phyloP scores from a whole-genome alignment of 2,329 filamentous ascomycete species.

The Calonectria crousiana region DNA sequence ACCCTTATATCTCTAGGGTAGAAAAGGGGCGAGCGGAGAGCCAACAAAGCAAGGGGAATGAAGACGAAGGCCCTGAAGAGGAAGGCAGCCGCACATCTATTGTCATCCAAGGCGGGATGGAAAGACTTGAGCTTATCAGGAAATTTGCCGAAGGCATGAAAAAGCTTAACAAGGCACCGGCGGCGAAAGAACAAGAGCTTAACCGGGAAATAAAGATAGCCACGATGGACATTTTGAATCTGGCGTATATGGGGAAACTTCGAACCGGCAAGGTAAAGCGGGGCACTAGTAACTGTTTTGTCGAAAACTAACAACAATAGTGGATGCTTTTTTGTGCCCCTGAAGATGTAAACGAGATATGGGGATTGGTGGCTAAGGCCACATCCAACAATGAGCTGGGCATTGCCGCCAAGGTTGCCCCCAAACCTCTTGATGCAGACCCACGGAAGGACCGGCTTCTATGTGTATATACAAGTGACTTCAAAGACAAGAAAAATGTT shows the following conservation, averaged over 20 bases:
- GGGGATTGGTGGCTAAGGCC: conserved; percentile 75
- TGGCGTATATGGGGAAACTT: conserved; percentile 71
- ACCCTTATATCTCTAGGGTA: conserved; percentile 65
- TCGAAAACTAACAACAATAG: conserved; percentile 55
- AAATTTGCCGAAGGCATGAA: conserved; percentile 63
- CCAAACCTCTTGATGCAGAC: conserved; percentile 59
- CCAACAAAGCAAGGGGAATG: conserved; percentile 57
- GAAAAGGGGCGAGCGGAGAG: conserved; percentile 49
- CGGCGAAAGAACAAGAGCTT: conserved; percentile 59
- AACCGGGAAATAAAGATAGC: conserved; percentile 63
- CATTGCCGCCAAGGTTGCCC: conserved; percentile 77
- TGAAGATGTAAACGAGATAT: conserved; percentile 69
- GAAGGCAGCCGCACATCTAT: conserved; percentile 58
- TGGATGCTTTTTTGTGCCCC: conserved; percentile 80
- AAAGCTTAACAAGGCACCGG: conserved; percentile 48
- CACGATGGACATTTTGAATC: conserved; percentile 66
- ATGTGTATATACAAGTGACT: conserved; percentile 84
- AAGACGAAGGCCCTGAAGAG: conserved; percentile 62
- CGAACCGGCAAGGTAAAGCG: conserved; percentile 73
- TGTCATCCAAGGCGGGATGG: conserved; percentile 66
- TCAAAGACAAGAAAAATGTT: conserved; percentile 76
- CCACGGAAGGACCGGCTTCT: conserved; percentile 67
- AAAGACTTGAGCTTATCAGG: conserved; percentile 60
- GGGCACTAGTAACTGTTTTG: not conserved
- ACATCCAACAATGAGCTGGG: conserved; percentile 79